Percentiles rank a stretch among this genome's conserved stretches.
Conservation (phyloP, 257 asterid genomes). For the Solanum paucissectum region DNA sequence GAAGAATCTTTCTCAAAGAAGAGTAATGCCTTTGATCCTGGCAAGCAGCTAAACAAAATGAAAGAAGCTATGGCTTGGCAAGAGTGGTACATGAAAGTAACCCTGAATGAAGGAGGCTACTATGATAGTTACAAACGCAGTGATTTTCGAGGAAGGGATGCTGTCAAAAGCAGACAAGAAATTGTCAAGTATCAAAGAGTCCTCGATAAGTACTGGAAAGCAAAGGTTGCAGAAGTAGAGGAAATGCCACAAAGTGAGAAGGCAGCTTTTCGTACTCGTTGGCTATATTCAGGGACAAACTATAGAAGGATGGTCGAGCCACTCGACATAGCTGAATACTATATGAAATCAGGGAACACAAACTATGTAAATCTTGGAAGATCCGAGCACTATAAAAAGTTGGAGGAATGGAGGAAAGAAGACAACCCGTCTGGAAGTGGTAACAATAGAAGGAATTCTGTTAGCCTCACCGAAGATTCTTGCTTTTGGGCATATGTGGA, state of each 20-base stretch:
- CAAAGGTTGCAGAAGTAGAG: constrained; percentile 12
- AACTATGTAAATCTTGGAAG: constrained; percentile 8
- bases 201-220: constrained; percentile 17
- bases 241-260: constrained; percentile 20
- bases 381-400: constrained; percentile 11
- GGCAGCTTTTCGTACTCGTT: constrained; percentile 7
- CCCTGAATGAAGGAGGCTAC: constrained; percentile 12
- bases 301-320: constrained; percentile 29
- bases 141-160: not conserved
- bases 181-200: constrained; percentile 6
- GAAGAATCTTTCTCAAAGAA: not conserved
- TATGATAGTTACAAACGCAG: constrained; percentile 7
- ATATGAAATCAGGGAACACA: constrained; percentile 6
- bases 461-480: constrained; percentile 19
- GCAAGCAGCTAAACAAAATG: constrained; percentile 15
- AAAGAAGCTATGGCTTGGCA: constrained; percentile 16
- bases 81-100: constrained; percentile 20
- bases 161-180: constrained; percentile 7
- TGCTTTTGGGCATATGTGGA: constrained; percentile 32
- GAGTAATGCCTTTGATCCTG: constrained; percentile 8
- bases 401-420: constrained; percentile 21
- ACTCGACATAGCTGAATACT: constrained; percentile 24
- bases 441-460: not conserved
- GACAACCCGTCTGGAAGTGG: not conserved
- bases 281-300: constrained; percentile 21